Evolutionary conservation across 1,284 basidiomycete genomes (phyloP).

Genomic region (Cutaneotrichosporon spelunceum): DNA sequence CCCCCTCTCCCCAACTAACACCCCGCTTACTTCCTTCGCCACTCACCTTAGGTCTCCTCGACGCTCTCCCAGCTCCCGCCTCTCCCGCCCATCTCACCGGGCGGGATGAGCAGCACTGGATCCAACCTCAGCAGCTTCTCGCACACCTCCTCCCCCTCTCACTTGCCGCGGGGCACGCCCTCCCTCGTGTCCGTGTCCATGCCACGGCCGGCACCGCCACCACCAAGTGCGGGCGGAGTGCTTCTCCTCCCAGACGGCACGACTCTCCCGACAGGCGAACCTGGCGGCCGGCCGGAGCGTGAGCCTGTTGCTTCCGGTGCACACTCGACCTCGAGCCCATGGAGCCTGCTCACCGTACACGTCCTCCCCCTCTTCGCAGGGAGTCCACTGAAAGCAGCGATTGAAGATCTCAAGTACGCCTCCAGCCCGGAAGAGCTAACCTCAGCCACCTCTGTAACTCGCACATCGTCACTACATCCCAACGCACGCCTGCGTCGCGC

Average conservation of each 20-base stretch:
- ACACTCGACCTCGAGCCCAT: conserved; percentile 56
- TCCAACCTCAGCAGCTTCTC: conserved; percentile 18
- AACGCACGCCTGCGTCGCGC: conserved; percentile 42
- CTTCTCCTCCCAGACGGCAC: conserved; percentile 46
- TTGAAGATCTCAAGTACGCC: conserved; percentile 81
- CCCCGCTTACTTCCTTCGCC: not conserved
- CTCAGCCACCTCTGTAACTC: conserved; percentile 39
- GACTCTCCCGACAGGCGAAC: conserved; percentile 24
- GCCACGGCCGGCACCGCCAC: conserved; percentile 19
- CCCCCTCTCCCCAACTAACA: not conserved
- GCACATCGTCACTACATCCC: conserved; percentile 43
- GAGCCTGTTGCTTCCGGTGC: conserved; percentile 22
- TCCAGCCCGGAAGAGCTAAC: conserved; percentile 2
- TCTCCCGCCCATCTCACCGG: conserved; percentile 40
- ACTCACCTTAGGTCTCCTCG: conserved; percentile 39
- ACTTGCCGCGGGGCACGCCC: not conserved
- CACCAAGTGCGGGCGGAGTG: conserved; percentile 22
- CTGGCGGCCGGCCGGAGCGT: conserved; percentile 10
- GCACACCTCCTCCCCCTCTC: conserved; percentile 3
- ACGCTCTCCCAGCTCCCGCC: conserved; percentile 46
- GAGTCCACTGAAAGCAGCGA: conserved; percentile 77
- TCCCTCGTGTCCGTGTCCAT: not conserved
- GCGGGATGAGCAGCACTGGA: conserved; percentile 19
- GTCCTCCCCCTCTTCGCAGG: conserved; percentile 89
- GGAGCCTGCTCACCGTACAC: conserved; percentile 77